Percentiles rank a stretch among this genome's conserved stretches.
These are phyloP conservation scores for Thalassiosira mediterranea DNA, from an alignment of 352 stramenopile genomes.

Conservation along the genomic window DNA sequence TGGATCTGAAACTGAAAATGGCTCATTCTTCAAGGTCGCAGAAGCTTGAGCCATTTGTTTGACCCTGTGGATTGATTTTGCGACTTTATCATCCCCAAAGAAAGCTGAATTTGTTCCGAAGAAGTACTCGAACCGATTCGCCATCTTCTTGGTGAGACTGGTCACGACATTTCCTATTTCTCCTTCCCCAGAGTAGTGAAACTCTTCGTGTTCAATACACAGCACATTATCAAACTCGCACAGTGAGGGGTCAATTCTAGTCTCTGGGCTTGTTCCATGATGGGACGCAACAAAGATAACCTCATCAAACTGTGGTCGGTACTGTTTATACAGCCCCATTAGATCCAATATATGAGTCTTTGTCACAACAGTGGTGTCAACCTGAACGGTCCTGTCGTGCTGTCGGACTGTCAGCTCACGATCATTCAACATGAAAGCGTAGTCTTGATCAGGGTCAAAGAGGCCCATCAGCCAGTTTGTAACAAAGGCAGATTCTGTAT, in stretches of 20 bases:
- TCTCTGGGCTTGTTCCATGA: slow-evolving; percentile 24
- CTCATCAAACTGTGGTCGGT: slow-evolving; percentile 41
- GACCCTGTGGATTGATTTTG: slow-evolving; percentile 27
- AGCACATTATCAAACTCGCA: slow-evolving; percentile 58
- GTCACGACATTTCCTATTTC: slow-evolving; percentile 28
- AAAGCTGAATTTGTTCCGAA: slow-evolving; percentile 37
- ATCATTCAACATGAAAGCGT: slow-evolving; percentile 51
- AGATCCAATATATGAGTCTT: slow-evolving; percentile 51
- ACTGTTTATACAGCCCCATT: slow-evolving; percentile 40
- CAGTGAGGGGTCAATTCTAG: slow-evolving; percentile 32
- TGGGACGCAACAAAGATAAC: slow-evolving; percentile 52
- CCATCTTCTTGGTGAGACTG: slow-evolving; percentile 32
- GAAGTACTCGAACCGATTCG: slow-evolving; percentile 49
- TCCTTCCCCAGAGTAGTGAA: slow-evolving; percentile 19
- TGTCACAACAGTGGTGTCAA: slow-evolving; percentile 44
- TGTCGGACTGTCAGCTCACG: slow-evolving; percentile 27
- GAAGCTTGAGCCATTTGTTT: slow-evolving; percentile 44
- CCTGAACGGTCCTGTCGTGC: slow-evolving; percentile 30
- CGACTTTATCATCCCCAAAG: slow-evolving; percentile 38
- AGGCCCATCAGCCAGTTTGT: slow-evolving; percentile 51
- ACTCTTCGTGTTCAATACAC: slow-evolving; percentile 53
- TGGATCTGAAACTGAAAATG: slow-evolving; percentile 36
- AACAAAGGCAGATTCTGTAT: slow-evolving; percentile 20
- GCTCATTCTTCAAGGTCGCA: slow-evolving; percentile 23
- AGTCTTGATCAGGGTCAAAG: slow-evolving; percentile 44